phyloP scores from a whole-genome alignment of 1,284 basidiomycete species.

The Fomitopsis palustris region DNA sequence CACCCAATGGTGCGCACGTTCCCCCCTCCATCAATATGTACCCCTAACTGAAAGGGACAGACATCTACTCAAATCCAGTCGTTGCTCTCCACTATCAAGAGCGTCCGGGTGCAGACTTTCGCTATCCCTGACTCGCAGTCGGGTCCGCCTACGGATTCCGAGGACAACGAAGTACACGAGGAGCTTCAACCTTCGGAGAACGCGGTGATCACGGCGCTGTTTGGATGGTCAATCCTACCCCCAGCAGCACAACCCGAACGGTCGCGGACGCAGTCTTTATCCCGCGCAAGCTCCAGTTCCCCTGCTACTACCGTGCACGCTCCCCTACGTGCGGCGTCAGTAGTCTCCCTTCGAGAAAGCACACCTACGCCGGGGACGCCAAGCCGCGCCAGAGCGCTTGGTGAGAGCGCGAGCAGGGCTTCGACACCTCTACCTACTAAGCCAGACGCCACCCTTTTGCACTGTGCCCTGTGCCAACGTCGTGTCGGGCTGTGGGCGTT shows the following conservation, averaged over 20 bases:
- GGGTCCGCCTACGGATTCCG: slow-evolving; percentile 1
- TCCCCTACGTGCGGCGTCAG: slow-evolving; percentile 44
- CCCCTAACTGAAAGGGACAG: slow-evolving; percentile 18
- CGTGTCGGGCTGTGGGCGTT: slow-evolving; percentile 78
- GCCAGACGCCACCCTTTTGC: slow-evolving; percentile 50
- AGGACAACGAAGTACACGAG: neutral
- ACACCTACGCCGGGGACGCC: slow-evolving; percentile 19
- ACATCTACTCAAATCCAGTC: slow-evolving; percentile 32
- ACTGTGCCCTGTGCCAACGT: slow-evolving; percentile 69
- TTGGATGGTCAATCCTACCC: slow-evolving; percentile 62
- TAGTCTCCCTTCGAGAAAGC: slow-evolving; percentile 25
- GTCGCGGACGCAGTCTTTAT: slow-evolving; percentile 34
- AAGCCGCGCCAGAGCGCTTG: slow-evolving; percentile 6
- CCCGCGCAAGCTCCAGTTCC: slow-evolving; percentile 36
- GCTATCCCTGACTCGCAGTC: slow-evolving; percentile 7
- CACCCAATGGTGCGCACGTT: slow-evolving; percentile 61
- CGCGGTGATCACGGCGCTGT: slow-evolving; percentile 59
- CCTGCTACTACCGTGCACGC: slow-evolving; percentile 35
- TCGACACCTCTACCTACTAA: slow-evolving; percentile 15
- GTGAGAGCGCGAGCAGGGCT: neutral
- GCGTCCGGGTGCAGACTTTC: slow-evolving; percentile 21
- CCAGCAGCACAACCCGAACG: slow-evolving; percentile 30
- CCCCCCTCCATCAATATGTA: neutral
- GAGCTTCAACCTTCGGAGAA: slow-evolving; percentile 43
- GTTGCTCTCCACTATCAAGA: slow-evolving; percentile 26